Base-by-base conservation (phyloP, 169 alveolate species). In the Cryptosporidium ryanae region DNA sequence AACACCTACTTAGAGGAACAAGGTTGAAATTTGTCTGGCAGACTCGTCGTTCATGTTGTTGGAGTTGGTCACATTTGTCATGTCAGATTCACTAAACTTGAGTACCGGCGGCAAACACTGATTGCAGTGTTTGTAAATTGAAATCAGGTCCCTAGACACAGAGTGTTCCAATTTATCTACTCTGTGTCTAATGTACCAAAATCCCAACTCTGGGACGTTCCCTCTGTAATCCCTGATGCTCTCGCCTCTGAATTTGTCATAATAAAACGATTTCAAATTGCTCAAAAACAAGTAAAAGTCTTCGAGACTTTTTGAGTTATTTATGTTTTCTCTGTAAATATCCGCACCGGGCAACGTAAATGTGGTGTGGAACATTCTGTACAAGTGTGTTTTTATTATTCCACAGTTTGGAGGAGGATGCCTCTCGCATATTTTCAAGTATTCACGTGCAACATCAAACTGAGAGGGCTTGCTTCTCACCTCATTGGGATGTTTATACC, bases 391-490 rank as follows among this genome's bases (percentile, higher is more conserved):
- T 34, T 71, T 52, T 46, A 76, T 61, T 38, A 76, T 76, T 4
- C 87, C 64, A 18, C 31, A 25, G 59, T 76, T 76, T 55, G 87
- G 87, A 43, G 87, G 87, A 25, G 91, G 90, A 70, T 90, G 81
- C 29, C 50, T 32, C 23, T 64, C 66, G 67, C 92, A 87, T 2
- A 89, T 31, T 23, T 93, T 90, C n/a, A 90, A 61, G 68, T 90
- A 93, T 67, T 93, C 94, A 23, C 71, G 43, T 32, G 93, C 92
- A 6, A 93, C 76, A 44, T 84, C 66, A 82, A 91, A 92, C 50
- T 76, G 87, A 18, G 76, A 76, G 12, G 87, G 87, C 27, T 91
- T 71, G 84, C 90, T 93, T 50, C 84, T 84, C 15, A 91, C 65
- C 27, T 82, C 13, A 34, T 84, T 59, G 8, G 90, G 68, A 32